Evolutionary conservation across 345 rosid genomes (phyloP).

Genomic region (Aquilaria yunnanensis): DNA sequence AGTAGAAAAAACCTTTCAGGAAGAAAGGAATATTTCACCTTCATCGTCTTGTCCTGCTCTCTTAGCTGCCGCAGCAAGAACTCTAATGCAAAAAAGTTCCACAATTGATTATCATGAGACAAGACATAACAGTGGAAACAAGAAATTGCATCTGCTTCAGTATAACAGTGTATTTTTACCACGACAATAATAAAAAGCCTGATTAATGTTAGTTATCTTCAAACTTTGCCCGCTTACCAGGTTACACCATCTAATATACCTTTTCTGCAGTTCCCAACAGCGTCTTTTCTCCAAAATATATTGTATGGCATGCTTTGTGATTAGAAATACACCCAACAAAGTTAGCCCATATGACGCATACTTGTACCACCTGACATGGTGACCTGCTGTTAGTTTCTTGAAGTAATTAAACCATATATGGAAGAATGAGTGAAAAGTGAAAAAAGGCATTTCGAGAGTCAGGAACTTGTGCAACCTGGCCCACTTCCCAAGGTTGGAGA

Average conservation of each 20-base stretch:
- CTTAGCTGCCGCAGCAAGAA: conserved; percentile 84
- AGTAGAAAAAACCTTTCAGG: not conserved
- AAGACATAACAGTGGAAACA: conserved; percentile 8
- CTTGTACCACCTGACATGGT: conserved; percentile 60
- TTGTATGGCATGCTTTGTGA: conserved; percentile 47
- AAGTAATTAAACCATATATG: conserved; percentile 1
- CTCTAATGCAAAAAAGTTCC: conserved; percentile 43
- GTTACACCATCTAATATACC: conserved; percentile 30
- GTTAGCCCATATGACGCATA: conserved; percentile 67
- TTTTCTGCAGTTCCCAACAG: conserved; percentile 38
- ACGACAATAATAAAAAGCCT: not conserved
- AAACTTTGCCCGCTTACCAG: not conserved
- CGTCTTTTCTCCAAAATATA: conserved; percentile 57
- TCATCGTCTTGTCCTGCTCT: conserved; percentile 51
- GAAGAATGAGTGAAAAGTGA: not conserved
- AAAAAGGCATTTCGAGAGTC: conserved; percentile 1
- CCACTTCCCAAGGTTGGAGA: conserved; percentile 70
- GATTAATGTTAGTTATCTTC: not conserved
- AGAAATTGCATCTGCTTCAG: not conserved
- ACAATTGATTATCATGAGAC: conserved; percentile 14
- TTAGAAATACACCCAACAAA: conserved; percentile 53
- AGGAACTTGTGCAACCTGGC: conserved; percentile 47
- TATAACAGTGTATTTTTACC: conserved; percentile 1
- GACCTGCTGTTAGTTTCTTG: conserved; percentile 10
- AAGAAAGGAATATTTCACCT: conserved; percentile 33